phyloP scores from a whole-genome alignment of 164 flowering plant genomes.

The Nelumbo lutea region DNA sequence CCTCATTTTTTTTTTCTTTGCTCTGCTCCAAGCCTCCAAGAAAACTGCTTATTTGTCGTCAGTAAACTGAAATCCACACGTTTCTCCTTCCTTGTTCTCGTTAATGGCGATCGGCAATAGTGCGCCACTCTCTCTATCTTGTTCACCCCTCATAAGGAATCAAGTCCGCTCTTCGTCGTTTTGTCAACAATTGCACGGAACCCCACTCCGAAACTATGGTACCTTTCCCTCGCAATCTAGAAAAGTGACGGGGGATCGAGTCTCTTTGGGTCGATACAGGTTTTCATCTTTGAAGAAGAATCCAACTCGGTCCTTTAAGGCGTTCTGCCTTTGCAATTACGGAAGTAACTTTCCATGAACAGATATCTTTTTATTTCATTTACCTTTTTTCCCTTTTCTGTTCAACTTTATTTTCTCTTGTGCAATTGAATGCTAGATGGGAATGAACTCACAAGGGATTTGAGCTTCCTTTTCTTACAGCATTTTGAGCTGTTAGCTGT shows the following conservation, averaged over 20 bases:
- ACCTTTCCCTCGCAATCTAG: background rate
- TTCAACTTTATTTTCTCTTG: background rate
- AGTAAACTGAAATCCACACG: background rate
- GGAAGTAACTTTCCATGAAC: conserved; percentile 6
- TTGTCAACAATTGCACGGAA: background rate
- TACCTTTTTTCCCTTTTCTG: background rate
- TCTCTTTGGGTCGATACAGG: too few relatives aligned
- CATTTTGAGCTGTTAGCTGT: background rate
- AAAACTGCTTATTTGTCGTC: too few relatives aligned
- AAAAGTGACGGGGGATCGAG: background rate
- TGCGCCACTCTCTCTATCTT: conserved; percentile 14
- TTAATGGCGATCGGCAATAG: conserved; percentile 14
- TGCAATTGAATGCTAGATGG: background rate
- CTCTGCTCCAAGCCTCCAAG: too few relatives aligned
- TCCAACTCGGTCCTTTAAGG: conserved; percentile 4
- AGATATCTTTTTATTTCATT: background rate
- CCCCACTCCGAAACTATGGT: background rate
- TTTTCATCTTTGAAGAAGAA: conserved; percentile 2
- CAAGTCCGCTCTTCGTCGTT: conserved; percentile 10
- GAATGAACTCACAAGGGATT: background rate
- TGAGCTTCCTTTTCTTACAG: background rate
- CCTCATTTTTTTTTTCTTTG: too few relatives aligned
- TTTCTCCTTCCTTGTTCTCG: background rate
- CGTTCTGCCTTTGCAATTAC: background rate
- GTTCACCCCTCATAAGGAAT: conserved; percentile 8